Evolutionary conservation across 768 basidiomycete species (phyloP), one percentile per base, ranked within the genome.

Genomic region (Leccinum arenicola): DNA sequence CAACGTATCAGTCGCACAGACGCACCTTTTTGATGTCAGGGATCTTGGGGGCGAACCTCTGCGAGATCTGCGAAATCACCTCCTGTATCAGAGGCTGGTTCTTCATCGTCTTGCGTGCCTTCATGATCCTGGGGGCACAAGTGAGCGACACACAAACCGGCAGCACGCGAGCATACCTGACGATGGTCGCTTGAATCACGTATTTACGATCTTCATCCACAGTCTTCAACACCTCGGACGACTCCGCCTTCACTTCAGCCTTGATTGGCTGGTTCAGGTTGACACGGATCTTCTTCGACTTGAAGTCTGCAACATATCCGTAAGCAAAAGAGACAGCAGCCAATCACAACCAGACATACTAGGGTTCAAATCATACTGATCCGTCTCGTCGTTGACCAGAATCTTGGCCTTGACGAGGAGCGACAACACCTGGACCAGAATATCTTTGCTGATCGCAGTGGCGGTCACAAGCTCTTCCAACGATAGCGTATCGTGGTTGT

Each of bases 151-250:
- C n/a, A 6, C 56, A 15, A 6, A 23, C 14, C 2, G 29, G 50
- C 23, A 19, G 31, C 6, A 47, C 43, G 12, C 25, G 6, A 0
- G 7, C 63, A 2, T 60, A 82, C 81, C 93, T 87, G 52, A 96
- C 94, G 65, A 96, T 93, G 45, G 91, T 94, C 10, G 94, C 93
- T 72, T 98, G 95, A 56, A 97, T 94, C 59, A 95, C 87, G 66
- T 95, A 91, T 82, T 97, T 97, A 60, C 96, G 86, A 70, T 98
- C 97, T 75, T 98, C 95, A 64, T 97, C 96, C 6, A 98, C 95
- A 6, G 87, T 91, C 81, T 94, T 95, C 69, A 97, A 77, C 9
- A 97, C 93, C 65, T 97, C 93, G 0, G 82, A 82, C 9, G 88
- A 84, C 69, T 98, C 96, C 7, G 89, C 87, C 80, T 95, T 96